These are phyloP conservation scores for Aureobasidium sp. DNA, from an alignment of 2,329 filamentous ascomycete genomes.

Conservation along the genomic window DNA sequence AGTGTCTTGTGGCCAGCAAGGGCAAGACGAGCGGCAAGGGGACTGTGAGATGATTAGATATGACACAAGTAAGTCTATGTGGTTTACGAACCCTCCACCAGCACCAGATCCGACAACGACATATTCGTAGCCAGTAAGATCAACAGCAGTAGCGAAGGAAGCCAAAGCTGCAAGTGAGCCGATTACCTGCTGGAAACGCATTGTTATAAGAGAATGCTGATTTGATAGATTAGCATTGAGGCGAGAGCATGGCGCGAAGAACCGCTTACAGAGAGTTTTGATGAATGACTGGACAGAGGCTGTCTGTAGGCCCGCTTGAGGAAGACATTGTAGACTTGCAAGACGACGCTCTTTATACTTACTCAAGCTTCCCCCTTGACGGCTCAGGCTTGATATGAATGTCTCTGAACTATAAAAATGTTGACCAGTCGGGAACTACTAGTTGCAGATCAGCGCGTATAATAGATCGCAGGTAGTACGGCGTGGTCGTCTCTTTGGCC, in stretches of 20 bases:
- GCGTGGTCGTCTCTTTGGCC: constrained; percentile 10
- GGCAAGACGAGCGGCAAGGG: constrained; percentile 53
- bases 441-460: constrained; percentile 16
- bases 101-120: constrained; percentile 56
- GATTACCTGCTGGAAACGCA: constrained; percentile 17
- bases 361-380: constrained; percentile 15
- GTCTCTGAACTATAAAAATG: constrained; percentile 8
- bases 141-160: constrained; percentile 16
- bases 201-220: constrained; percentile 14
- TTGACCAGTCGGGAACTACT: constrained; percentile 1
- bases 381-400: constrained; percentile 7
- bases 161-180: constrained; percentile 17
- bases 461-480: neutral
- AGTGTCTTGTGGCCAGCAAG: constrained; percentile 53
- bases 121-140: constrained; percentile 47
- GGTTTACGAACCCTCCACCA: constrained; percentile 22
- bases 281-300: constrained; percentile 18
- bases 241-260: constrained; percentile 5
- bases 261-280: constrained; percentile 10
- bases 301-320: constrained; percentile 14
- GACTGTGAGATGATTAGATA: constrained; percentile 21
- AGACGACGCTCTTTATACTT: constrained; percentile 13
- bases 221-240: constrained; percentile 8
- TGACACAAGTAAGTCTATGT: neutral
- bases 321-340: constrained; percentile 14